Evolutionary conservation across 2,329 filamentous ascomycete species (phyloP).

Genomic region (Pseudopyrenochaeta lycopersici): DNA sequence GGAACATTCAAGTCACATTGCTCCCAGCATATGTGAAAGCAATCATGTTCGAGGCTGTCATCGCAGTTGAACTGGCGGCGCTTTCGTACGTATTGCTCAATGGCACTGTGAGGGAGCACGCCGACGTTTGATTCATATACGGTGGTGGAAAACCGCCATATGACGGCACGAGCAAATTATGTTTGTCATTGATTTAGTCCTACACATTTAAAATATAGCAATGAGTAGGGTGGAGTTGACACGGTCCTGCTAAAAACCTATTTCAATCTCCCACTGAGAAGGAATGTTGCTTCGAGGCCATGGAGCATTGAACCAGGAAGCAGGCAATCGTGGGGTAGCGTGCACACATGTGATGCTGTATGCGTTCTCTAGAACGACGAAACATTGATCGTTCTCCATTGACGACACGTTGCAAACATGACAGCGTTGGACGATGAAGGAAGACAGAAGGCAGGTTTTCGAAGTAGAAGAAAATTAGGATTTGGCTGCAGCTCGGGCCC

Average conservation of each 20-base stretch:
- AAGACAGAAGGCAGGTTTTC: conserved; percentile 8
- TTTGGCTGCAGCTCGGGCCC: conserved; percentile 15
- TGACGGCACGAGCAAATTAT: conserved; percentile 27
- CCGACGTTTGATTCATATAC: too few relatives aligned
- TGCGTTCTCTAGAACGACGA: conserved; percentile 20
- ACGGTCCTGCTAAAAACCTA: conserved; percentile 62
- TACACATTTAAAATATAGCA: conserved; percentile 50
- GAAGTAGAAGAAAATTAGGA: conserved; percentile 15
- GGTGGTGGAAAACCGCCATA: background rate
- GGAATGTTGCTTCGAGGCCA: conserved; percentile 61
- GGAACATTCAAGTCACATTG: too few relatives aligned
- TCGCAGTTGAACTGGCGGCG: too few relatives aligned
- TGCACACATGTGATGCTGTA: conserved; percentile 10
- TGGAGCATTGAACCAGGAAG: conserved; percentile 55
- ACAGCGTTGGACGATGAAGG: conserved; percentile 10
- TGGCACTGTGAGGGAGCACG: background rate
- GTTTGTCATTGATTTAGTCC: conserved; percentile 61
- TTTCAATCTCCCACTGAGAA: conserved; percentile 61
- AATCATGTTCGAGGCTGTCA: too few relatives aligned
- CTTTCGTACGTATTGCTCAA: too few relatives aligned
- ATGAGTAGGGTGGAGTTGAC: conserved; percentile 63
- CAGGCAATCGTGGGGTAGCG: conserved; percentile 59
- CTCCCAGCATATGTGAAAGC: too few relatives aligned
- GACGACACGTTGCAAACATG: conserved; percentile 4
- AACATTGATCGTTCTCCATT: conserved; percentile 22